These are phyloP conservation scores for Lenwebbia sp. DNA, from an alignment of 345 rosid genomes.

Conservation along the genomic window DNA sequence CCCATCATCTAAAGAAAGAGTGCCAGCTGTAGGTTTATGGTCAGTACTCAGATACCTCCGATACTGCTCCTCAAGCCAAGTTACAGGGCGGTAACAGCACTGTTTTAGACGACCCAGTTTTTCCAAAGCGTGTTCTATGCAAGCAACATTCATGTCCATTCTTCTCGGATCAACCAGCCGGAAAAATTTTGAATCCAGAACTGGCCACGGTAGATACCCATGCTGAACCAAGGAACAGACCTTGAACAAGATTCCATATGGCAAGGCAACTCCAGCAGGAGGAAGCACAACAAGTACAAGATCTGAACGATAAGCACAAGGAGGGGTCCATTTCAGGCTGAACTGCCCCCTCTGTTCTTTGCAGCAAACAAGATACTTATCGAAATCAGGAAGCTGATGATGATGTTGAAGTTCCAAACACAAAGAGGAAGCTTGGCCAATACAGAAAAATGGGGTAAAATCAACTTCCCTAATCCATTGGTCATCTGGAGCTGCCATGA, in stretches of 20 bases:
- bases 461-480: conserved; percentile 41
- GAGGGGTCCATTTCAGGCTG: conserved; percentile 12
- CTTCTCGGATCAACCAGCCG: conserved; percentile 13
- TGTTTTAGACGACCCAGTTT: conserved; percentile 15
- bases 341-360: conserved; percentile 7
- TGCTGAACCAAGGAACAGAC: conserved; percentile 37
- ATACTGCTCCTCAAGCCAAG: conserved; percentile 30
- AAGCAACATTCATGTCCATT: background rate
- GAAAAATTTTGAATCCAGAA: conserved; percentile 22
- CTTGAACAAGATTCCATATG: conserved; percentile 28
- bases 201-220: conserved; percentile 32
- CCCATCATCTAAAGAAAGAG: conserved; percentile 21
- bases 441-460: conserved; percentile 28
- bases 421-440: conserved; percentile 40
- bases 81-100: conserved; percentile 38
- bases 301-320: conserved; percentile 6
- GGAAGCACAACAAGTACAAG: conserved; percentile 33
- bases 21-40: conserved; percentile 11
- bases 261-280: conserved; percentile 16
- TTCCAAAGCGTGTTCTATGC: conserved; percentile 30
- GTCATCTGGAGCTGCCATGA: conserved; percentile 17
- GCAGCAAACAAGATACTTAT: conserved; percentile 11
- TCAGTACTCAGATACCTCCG: background rate
- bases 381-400: conserved; percentile 17
- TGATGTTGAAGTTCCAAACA: conserved; percentile 35